A percentile compares a stretch with the other conserved stretches of the same genome.
These are phyloP conservation scores for Fusarium verrucosum DNA, from an alignment of 2,329 filamentous ascomycete species.

Conservation along the genomic window DNA sequence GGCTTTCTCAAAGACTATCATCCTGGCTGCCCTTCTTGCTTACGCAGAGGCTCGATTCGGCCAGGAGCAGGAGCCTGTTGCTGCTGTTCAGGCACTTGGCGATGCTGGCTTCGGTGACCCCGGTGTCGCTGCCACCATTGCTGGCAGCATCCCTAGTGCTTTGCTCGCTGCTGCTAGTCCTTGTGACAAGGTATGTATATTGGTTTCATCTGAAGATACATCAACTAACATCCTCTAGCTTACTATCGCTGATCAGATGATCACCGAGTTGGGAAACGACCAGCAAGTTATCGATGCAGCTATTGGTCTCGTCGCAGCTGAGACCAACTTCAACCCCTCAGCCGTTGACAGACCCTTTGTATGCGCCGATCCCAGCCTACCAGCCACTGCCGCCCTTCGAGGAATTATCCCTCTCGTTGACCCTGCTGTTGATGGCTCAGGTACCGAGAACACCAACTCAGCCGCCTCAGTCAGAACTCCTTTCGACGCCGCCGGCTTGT, in stretches of 20 bases:
- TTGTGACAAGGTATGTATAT: constrained; percentile 64
- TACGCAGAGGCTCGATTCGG: constrained; percentile 66
- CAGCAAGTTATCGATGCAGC: constrained; percentile 69
- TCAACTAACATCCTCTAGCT: constrained; percentile 55
- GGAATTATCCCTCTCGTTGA: constrained; percentile 75
- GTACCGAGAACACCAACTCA: constrained; percentile 68
- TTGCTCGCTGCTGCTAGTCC: constrained; percentile 72
- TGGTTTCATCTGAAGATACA: not conserved
- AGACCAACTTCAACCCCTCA: constrained; percentile 79
- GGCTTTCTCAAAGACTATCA: constrained; percentile 31
- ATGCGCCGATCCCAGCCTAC: constrained; percentile 70
- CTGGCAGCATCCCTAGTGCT: constrained; percentile 67
- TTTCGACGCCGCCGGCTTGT: constrained; percentile 68
- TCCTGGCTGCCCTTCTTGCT: constrained; percentile 47
- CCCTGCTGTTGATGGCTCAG: constrained; percentile 66
- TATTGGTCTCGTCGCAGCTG: constrained; percentile 69
- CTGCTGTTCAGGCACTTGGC: constrained; percentile 62
- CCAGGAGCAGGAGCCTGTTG: constrained; percentile 69
- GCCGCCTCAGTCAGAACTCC: constrained; percentile 60
- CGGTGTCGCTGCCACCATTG: constrained; percentile 70
- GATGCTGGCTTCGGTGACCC: constrained; percentile 59
- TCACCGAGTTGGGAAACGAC: constrained; percentile 67
- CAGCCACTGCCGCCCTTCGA: constrained; percentile 67
- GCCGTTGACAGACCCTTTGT: constrained; percentile 67
- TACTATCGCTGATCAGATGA: constrained; percentile 70